These are phyloP conservation scores for Tympanopsis confertula DNA, from an alignment of 2,329 filamentous ascomycete genomes.

Conservation along the genomic window DNA sequence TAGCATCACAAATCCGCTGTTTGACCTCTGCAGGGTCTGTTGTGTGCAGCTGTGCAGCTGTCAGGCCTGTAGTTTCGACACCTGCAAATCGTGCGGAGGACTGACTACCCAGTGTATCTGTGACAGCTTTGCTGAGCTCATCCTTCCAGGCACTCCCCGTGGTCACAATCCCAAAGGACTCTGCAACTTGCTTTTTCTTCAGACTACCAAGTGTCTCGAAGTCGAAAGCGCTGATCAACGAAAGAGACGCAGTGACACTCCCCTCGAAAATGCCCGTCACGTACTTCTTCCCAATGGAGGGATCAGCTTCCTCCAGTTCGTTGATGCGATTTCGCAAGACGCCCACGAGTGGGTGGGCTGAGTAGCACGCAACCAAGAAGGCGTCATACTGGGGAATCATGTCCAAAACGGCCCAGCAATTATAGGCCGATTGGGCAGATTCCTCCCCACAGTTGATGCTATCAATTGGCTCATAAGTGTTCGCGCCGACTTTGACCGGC, in stretches of 20 bases:
- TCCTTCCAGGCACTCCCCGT: constrained; percentile 55
- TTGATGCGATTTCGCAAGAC: constrained; percentile 19
- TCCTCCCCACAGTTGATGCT: constrained; percentile 55
- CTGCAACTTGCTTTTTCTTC: constrained; percentile 4
- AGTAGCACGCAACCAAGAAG: constrained; percentile 60
- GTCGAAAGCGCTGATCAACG: constrained; percentile 14
- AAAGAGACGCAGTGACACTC: constrained; percentile 30
- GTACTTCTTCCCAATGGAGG: constrained; percentile 19
- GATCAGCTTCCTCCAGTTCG: not conserved
- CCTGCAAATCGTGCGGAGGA: constrained; percentile 37
- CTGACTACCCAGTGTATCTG: constrained; percentile 33
- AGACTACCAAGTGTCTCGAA: not conserved
- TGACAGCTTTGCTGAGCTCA: constrained; percentile 42
- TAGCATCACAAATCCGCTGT: constrained; percentile 46
- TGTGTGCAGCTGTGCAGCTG: constrained; percentile 50
- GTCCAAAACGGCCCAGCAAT: constrained; percentile 29
- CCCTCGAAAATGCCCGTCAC: constrained; percentile 63
- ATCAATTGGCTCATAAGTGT: constrained; percentile 31
- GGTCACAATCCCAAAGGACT: constrained; percentile 54
- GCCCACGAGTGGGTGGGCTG: constrained; percentile 51
- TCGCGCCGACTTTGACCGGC: constrained; percentile 5
- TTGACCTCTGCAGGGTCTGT: constrained; percentile 42
- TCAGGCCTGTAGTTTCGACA: constrained; percentile 53
- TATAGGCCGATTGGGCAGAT: constrained; percentile 34
- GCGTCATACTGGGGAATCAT: constrained; percentile 38